These are phyloP conservation scores for Apiospora phragmitis DNA, from an alignment of 2,329 filamentous ascomycete genomes.

Conservation along the genomic window DNA sequence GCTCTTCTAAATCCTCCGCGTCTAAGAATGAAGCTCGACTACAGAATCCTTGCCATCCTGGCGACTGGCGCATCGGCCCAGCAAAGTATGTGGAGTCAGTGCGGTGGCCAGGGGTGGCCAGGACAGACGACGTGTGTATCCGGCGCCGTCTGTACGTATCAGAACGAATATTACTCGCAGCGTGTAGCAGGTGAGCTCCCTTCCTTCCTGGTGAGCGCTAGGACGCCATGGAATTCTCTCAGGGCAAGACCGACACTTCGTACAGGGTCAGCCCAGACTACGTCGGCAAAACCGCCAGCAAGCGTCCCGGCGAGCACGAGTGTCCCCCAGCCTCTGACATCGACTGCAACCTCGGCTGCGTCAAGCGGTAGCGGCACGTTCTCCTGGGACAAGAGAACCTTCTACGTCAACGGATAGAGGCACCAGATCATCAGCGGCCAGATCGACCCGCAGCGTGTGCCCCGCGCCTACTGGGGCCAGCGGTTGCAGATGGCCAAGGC, in stretches of 20 bases:
- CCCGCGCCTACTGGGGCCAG: slow-evolving; percentile 46
- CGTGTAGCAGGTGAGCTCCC: background rate
- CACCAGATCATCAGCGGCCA: slow-evolving; percentile 48
- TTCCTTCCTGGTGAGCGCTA: background rate
- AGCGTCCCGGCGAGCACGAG: background rate
- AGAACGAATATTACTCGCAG: slow-evolving; percentile 5
- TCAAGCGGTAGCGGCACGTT: slow-evolving; percentile 25
- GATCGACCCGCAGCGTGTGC: slow-evolving; percentile 52
- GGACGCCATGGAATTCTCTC: background rate
- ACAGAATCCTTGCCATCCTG: background rate
- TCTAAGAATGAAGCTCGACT: background rate
- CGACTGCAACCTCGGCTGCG: background rate
- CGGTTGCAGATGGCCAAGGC: slow-evolving; percentile 43
- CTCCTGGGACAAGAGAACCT: slow-evolving; percentile 39
- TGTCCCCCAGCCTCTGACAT: background rate
- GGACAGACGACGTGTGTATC: background rate
- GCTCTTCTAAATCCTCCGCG: background rate
- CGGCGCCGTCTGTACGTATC: background rate
- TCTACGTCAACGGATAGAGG: slow-evolving; percentile 40
- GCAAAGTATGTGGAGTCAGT: slow-evolving; percentile 4
- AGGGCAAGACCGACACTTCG: background rate
- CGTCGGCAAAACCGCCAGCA: background rate
- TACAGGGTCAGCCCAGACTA: background rate
- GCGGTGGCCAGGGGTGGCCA: slow-evolving; percentile 3
- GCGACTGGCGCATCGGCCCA: background rate